Evolutionary conservation across 805 yeast species (phyloP).

Genomic region (Suhomyces emberorum): DNA sequence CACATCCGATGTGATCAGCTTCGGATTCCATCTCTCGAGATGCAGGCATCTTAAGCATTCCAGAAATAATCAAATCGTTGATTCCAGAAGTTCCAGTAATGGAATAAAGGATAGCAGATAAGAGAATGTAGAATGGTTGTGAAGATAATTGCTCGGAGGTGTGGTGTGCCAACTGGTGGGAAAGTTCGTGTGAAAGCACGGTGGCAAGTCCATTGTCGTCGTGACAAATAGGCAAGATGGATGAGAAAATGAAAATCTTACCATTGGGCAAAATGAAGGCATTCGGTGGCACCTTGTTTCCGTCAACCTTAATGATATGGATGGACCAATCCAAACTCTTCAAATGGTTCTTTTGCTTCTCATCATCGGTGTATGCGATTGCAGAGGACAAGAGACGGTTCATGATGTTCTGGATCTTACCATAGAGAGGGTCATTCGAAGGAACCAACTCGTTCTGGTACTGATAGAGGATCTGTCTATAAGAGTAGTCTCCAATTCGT

Average conservation of each 20-base stretch:
- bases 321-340: conserved; percentile 65
- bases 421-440: conserved; percentile 54
- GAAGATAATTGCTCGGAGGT: conserved; percentile 77
- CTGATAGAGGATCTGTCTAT: conserved; percentile 56
- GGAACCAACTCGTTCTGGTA: conserved; percentile 58
- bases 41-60: conserved; percentile 73
- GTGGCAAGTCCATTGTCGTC: conserved; percentile 95
- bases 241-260: conserved; percentile 83
- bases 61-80: conserved; percentile 49
- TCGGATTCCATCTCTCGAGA: conserved; percentile 93
- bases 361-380: conserved; percentile 25
- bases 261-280: conserved; percentile 97
- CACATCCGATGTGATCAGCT: conserved; percentile 91
- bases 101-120: conserved; percentile 53
- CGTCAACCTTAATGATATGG: conserved; percentile 62
- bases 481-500: conserved; percentile 60
- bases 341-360: conserved; percentile 33
- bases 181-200: conserved; percentile 87
- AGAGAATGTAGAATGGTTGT: conserved; percentile 63
- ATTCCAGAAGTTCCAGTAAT: conserved; percentile 57
- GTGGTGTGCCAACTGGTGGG: conserved; percentile 93
- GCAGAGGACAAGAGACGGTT: conserved; percentile 60
- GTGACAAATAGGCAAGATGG: conserved; percentile 71
- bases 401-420: conserved; percentile 61
- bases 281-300: conserved; percentile 77